phyloP scores from a whole-genome alignment of 345 rosid genomes.

The Microcos paniculata region DNA sequence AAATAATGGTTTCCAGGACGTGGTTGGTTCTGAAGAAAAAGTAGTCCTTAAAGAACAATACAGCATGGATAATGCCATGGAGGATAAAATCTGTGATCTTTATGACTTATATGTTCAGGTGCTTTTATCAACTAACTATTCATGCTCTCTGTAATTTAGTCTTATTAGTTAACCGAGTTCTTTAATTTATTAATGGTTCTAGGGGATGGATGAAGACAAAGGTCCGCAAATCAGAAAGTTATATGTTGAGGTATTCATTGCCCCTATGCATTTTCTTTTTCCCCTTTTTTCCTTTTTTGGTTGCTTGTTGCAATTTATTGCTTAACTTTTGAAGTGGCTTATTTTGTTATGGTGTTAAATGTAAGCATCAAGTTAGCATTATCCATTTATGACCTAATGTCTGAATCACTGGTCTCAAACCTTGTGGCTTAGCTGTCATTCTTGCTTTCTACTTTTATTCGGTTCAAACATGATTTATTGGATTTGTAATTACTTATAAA shows the following conservation, averaged over 20 bases:
- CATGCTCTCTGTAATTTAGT: not conserved
- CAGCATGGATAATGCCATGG: conserved; percentile 27
- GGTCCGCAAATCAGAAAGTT: conserved; percentile 44
- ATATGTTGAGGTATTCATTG: conserved; percentile 33
- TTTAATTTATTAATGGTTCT: conserved; percentile 8
- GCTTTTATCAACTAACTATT: conserved; percentile 8
- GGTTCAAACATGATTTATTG: not conserved
- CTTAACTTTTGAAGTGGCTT: not conserved
- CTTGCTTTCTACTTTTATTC: not conserved
- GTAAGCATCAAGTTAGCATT: conserved; percentile 3
- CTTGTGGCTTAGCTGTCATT: not conserved
- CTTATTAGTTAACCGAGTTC: not conserved
- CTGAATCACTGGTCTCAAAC: not conserved
- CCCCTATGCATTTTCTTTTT: not conserved
- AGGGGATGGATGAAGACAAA: conserved; percentile 45
- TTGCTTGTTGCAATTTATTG: not conserved
- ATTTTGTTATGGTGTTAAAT: not conserved
- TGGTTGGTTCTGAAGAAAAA: conserved; percentile 21
- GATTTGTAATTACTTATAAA: too few species aligned
- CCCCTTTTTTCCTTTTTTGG: not conserved
- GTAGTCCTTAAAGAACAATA: conserved; percentile 13
- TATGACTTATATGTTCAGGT: conserved; percentile 40
- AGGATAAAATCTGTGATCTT: conserved; percentile 44
- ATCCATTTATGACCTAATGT: conserved; percentile 7
- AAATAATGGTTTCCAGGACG: conserved; percentile 21